Conservation (phyloP, 371 early-diverging fungal genomes). For the Coemansia sp. region DNA sequence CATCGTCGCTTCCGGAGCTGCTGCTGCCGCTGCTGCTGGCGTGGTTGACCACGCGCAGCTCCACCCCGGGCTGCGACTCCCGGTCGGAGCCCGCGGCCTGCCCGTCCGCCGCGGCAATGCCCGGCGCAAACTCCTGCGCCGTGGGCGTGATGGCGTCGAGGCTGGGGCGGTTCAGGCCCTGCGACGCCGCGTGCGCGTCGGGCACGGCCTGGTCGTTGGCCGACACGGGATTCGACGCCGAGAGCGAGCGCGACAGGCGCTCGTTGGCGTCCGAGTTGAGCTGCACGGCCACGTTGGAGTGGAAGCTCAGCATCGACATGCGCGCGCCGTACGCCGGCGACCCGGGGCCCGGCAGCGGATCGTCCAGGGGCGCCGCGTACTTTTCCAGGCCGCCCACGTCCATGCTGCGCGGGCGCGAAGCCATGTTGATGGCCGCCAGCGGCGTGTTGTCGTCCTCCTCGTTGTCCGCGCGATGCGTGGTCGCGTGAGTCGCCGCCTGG, state of each 20-base stretch:
- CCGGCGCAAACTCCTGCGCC: conserved; percentile 4
- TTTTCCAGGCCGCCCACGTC: conserved; percentile 23
- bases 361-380: conserved; percentile 19
- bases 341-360: conserved; percentile 22
- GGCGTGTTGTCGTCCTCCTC: conserved; percentile 36
- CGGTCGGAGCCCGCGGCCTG: conserved; percentile 1
- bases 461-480: conserved; percentile 2
- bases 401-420: conserved; percentile 3
- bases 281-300: conserved; percentile 38
- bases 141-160: conserved; percentile 32
- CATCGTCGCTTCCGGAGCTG: conserved; percentile 1
- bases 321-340: conserved; percentile 24
- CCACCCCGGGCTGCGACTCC: conserved; percentile 10
- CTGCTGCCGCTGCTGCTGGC: conserved; percentile 6
- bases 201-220: conserved; percentile 10
- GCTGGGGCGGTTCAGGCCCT: conserved; percentile 25
- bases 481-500: conserved; percentile 10
- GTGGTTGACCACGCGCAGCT: conserved; percentile 31
- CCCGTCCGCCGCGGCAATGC: background rate
- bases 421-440: conserved; percentile 30
- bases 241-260: conserved; percentile 28
- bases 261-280: conserved; percentile 17
- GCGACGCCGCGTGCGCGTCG: background rate
- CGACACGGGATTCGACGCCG: conserved; percentile 36
- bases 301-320: conserved; percentile 40